phyloP scores from a whole-genome alignment of 176 grass and related monocot species.

The maize (Zea mays) region Zm-B73-REFERENCE-NAM-5.0 NC_050098.1:57629001-57629500 shows the following conservation, averaged over 20 bases:
- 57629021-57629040: conserved; percentile 80
- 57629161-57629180: neutral
- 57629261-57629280: conserved; percentile 25
- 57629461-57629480: conserved; percentile 10
- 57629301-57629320: conserved; percentile 14
- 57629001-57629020: conserved; percentile 73
- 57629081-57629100: conserved; percentile 53
- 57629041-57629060: conserved; percentile 85
- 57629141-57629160: neutral
- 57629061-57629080: conserved; percentile 85
- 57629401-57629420: conserved; percentile 22
- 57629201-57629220: conserved; percentile 18
- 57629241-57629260: neutral
- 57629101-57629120: conserved; percentile 11
- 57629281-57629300: conserved; percentile 1
- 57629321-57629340: conserved; percentile 25
- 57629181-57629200: neutral
- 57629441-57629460: conserved; percentile 15
- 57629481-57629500: neutral
- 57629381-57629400: conserved; percentile 7
- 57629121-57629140: neutral
- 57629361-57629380: conserved; percentile 23
- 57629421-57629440: neutral
- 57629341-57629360: neutral
- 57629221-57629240: conserved; percentile 7